phyloP scores from a whole-genome alignment of 108 stramenopile species.

The Nitzschia sp. region DNA sequence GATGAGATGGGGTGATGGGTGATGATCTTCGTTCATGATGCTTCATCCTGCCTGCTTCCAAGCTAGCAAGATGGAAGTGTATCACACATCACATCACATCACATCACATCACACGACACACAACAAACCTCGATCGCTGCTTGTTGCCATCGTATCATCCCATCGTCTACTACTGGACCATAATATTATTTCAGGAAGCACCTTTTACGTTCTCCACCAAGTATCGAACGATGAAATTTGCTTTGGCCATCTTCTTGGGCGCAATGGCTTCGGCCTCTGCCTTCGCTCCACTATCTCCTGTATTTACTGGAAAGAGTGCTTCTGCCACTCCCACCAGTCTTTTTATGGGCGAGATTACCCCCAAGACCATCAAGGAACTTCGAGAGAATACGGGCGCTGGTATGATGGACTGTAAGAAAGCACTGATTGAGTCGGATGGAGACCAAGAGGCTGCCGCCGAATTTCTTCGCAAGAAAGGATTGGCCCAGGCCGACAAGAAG shows the following conservation, averaged over 20 bases:
- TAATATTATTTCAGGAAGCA: too few relatives aligned
- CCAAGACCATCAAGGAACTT: constrained; percentile 72
- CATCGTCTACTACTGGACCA: too few relatives aligned
- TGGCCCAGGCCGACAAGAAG: constrained; percentile 86
- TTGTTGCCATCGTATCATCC: too few relatives aligned
- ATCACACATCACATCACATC: too few relatives aligned
- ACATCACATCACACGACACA: too few relatives aligned
- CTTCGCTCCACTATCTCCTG: constrained; percentile 5
- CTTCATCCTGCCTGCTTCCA: too few relatives aligned
- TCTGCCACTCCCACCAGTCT: background rate
- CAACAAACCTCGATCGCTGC: too few relatives aligned
- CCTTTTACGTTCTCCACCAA: too few relatives aligned
- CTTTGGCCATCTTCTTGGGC: constrained; percentile 8
- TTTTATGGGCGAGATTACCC: constrained; percentile 35
- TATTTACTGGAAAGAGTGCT: background rate
- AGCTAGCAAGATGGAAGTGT: too few relatives aligned
- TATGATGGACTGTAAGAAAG: constrained; percentile 93
- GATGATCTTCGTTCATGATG: too few relatives aligned
- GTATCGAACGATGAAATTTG: constrained; percentile 25
- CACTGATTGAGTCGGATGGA: constrained; percentile 68
- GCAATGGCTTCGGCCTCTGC: constrained; percentile 12
- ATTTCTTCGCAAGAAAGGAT: constrained; percentile 73
- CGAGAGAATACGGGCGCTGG: constrained; percentile 74
- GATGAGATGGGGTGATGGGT: too few relatives aligned
- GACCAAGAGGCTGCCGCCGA: constrained; percentile 78